These are phyloP conservation scores for Podila verticillata DNA, from an alignment of 192 early-diverging fungal species.

Conservation along the genomic window DNA sequence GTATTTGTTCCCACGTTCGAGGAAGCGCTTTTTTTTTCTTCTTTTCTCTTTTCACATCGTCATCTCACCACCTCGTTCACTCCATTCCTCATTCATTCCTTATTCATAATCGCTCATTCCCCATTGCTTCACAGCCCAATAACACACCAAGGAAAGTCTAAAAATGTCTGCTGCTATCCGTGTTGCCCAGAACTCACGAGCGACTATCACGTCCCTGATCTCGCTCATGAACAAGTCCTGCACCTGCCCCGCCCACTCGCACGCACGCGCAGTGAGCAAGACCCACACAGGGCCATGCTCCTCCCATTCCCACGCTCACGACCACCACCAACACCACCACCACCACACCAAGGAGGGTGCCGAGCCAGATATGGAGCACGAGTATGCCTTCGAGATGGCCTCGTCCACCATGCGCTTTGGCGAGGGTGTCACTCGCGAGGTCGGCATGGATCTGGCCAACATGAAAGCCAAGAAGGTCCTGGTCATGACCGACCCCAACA, in stretches of 20 bases:
- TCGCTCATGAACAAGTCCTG: slow-evolving; percentile 53
- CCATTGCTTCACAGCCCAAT: neutral
- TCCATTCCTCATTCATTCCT: neutral
- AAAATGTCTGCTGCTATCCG: slow-evolving; percentile 38
- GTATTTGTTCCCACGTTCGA: no score
- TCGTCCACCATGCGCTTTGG: slow-evolving; percentile 90
- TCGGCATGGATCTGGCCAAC: slow-evolving; percentile 86
- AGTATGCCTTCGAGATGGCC: slow-evolving; percentile 90
- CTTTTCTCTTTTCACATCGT: neutral
- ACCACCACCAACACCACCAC: slow-evolving; percentile 6
- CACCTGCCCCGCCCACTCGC: slow-evolving; percentile 44
- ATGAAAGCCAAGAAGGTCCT: slow-evolving; percentile 84
- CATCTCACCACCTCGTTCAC: neutral
- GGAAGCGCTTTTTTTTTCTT: neutral
- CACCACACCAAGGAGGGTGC: neutral
- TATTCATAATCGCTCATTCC: neutral
- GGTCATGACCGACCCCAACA: slow-evolving; percentile 84
- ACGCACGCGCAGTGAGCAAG: slow-evolving; percentile 27
- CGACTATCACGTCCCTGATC: slow-evolving; percentile 50
- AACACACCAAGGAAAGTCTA: neutral
- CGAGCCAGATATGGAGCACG: slow-evolving; percentile 31
- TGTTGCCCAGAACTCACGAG: slow-evolving; percentile 35
- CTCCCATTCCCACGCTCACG: slow-evolving; percentile 25
- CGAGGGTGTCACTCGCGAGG: slow-evolving; percentile 81
- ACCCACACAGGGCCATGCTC: neutral